Percentiles rank a stretch among this genome's conserved stretches.
phyloP scores from a whole-genome alignment of 352 stramenopile species.

The Globisporangium heterothallicum region DNA sequence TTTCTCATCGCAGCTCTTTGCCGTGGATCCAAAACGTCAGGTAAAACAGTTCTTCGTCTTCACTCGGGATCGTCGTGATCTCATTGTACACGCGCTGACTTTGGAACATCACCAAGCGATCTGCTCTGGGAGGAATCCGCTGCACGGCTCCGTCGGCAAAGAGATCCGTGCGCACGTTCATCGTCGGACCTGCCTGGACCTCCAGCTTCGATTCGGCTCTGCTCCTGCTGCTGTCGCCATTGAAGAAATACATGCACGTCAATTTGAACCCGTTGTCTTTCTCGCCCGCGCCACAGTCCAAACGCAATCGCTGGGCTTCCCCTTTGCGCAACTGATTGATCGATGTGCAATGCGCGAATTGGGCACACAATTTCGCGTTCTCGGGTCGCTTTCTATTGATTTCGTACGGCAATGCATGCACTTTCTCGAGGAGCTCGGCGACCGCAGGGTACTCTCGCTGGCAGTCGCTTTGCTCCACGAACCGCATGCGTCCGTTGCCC shows the following conservation, averaged over 20 bases:
- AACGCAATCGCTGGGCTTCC: conserved; percentile 43
- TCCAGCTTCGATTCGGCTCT: no score
- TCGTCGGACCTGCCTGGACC: conserved; percentile 5
- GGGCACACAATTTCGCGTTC: conserved; percentile 45
- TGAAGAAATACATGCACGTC: conserved; percentile 72
- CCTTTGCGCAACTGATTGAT: conserved; percentile 39
- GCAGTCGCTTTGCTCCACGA: conserved; percentile 57
- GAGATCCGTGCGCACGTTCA: conserved; percentile 34
- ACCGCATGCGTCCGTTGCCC: conserved; percentile 40
- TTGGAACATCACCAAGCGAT: conserved; percentile 64
- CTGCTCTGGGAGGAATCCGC: conserved; percentile 23
- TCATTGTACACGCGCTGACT: conserved; percentile 68
- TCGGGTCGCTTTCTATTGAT: conserved; percentile 67
- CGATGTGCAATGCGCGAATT: conserved; percentile 61
- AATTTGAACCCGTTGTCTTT: conserved; percentile 80
- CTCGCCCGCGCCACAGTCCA: conserved; percentile 62
- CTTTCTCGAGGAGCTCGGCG: conserved; percentile 63
- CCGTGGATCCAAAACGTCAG: conserved; percentile 85
- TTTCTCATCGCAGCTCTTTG: conserved; percentile 21
- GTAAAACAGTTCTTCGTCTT: conserved; percentile 39
- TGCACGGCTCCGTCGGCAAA: conserved; percentile 24
- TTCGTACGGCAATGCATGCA: conserved; percentile 74
- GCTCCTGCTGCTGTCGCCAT: conserved; percentile 12
- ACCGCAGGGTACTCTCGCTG: conserved; percentile 56
- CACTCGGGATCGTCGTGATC: conserved; percentile 32